Percentiles rank a stretch among this genome's conserved stretches.
Evolutionary conservation across 2,329 filamentous ascomycete species (phyloP).

Genomic region (Samsoniella hepiali): DNA sequence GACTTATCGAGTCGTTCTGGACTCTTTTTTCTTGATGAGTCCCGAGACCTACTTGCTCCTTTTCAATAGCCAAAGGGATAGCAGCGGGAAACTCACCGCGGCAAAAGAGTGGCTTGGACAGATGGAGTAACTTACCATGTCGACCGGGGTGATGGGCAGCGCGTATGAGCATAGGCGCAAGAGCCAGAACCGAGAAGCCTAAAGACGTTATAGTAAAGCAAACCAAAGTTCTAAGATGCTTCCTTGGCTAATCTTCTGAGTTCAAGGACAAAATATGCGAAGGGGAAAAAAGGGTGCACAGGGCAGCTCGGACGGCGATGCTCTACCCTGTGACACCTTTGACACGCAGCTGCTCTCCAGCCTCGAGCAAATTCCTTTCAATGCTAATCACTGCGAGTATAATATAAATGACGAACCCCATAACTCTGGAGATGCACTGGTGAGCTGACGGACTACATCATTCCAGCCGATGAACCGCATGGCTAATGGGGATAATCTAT

Average conservation of each 20-base stretch:
- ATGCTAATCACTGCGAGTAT: background rate
- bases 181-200: conserved; percentile 3
- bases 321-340: background rate
- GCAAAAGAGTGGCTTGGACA: too few relatives aligned
- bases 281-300: background rate
- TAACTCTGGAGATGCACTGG: background rate
- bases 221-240: accelerated
- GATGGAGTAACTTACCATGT: too few relatives aligned
- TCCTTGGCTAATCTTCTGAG: background rate
- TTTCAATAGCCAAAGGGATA: too few relatives aligned
- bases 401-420: background rate
- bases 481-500: background rate
- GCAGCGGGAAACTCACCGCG: too few relatives aligned
- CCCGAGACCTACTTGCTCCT: too few relatives aligned
- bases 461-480: too few relatives aligned
- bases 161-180: conserved; percentile 6
- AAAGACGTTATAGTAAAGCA: conserved; percentile 1
- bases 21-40: too few relatives aligned
- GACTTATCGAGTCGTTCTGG: too few relatives aligned
- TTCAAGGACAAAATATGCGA: conserved; percentile 2
- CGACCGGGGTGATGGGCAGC: background rate
- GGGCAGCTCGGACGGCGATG: background rate
- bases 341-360: background rate
- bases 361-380: background rate
- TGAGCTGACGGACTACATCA: background rate